phyloP scores from a whole-genome alignment of 768 basidiomycete species.

The Boletus pseudopeckii region DNA sequence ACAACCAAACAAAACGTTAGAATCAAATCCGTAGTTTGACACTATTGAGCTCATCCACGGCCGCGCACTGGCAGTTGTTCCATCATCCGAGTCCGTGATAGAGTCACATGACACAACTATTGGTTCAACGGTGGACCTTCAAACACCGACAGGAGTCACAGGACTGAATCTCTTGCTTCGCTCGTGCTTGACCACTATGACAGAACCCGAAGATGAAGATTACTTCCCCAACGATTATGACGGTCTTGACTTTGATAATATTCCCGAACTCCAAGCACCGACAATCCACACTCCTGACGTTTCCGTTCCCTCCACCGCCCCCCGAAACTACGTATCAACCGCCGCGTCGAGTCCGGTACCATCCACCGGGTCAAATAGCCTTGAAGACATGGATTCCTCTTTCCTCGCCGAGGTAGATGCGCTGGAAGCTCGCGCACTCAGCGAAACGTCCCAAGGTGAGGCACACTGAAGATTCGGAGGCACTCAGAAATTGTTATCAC shows the following conservation, averaged over 20 bases:
- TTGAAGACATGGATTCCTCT: slow-evolving; percentile 21
- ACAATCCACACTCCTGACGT: neutral
- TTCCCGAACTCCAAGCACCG: slow-evolving; percentile 30
- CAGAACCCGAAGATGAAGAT: slow-evolving; percentile 35
- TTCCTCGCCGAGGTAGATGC: slow-evolving; percentile 42
- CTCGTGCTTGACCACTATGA: slow-evolving; percentile 17
- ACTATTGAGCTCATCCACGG: neutral
- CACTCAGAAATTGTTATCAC: neutral
- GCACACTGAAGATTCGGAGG: neutral
- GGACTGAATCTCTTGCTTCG: neutral
- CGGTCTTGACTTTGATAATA: slow-evolving; percentile 43
- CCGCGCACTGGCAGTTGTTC: too few relatives aligned
- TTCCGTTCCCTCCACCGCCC: neutral
- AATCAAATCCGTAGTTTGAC: neutral
- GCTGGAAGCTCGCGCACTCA: slow-evolving; percentile 38
- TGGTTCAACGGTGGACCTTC: neutral
- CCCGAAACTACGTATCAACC: neutral
- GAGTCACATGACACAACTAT: slow-evolving; percentile 4
- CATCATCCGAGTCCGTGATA: neutral
- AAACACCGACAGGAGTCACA: too few relatives aligned
- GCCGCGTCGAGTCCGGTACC: slow-evolving; percentile 11
- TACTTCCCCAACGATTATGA: slow-evolving; percentile 58
- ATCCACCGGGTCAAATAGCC: neutral
- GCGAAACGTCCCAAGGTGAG: slow-evolving; percentile 11
- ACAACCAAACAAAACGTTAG: neutral